Percentiles rank a stretch among this genome's conserved stretches.
Conservation (phyloP, 257 asterid genomes). For the Schizonepeta tenuifolia region DNA sequence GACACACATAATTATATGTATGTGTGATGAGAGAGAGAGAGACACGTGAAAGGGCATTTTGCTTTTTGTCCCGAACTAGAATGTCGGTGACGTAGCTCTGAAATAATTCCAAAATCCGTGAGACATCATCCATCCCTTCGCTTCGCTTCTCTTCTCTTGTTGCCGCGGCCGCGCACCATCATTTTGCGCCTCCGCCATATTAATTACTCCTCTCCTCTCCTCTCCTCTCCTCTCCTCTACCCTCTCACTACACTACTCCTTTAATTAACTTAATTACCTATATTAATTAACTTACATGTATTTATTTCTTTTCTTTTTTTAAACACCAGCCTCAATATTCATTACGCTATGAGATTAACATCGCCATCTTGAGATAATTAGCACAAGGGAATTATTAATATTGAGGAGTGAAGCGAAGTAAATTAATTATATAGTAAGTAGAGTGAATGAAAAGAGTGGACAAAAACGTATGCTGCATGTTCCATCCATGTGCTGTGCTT, state of each 20-base stretch:
- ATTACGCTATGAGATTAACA: not conserved
- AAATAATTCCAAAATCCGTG: slow-evolving; percentile 23
- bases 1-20: no score
- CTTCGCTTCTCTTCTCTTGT: no score
- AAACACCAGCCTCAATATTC: not conserved
- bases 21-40: no score
- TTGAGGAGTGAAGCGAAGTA: not conserved
- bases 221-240: no score
- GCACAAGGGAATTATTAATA: not conserved
- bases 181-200: slow-evolving; percentile 10
- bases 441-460: not conserved
- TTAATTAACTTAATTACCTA: not conserved
- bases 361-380: no score
- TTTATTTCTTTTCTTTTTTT: no score
- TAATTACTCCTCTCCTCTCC: no score
- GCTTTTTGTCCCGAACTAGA: not conserved
- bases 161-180: no score
- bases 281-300: not conserved
- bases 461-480: not conserved
- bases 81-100: slow-evolving; percentile 30
- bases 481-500: slow-evolving; percentile 28
- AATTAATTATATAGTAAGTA: no score
- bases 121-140: no score
- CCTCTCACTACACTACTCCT: no score
- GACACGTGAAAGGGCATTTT: no score